Percentiles rank a stretch among this genome's conserved stretches.
Conservation (phyloP, 2,329 filamentous ascomycete genomes). For the Colletotrichum spinosum region DNA sequence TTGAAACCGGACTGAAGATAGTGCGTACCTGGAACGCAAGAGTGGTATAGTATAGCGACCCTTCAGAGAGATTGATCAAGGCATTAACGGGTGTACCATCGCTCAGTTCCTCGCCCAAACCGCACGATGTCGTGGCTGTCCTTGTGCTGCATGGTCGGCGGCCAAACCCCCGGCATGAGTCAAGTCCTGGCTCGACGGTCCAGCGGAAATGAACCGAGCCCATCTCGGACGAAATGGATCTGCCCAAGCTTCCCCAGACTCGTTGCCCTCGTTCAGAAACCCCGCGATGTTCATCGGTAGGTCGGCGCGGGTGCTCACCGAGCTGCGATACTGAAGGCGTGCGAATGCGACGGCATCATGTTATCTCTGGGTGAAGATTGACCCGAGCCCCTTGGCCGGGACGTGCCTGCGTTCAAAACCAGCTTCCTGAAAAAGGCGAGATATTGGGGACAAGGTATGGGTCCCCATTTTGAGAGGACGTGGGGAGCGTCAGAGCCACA, state of each 20-base stretch:
- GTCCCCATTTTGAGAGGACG: slow-evolving; percentile 20
- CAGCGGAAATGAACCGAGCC: slow-evolving; percentile 37
- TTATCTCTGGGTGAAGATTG: slow-evolving; percentile 33
- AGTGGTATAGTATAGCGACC: no score
- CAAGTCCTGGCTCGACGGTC: slow-evolving; percentile 21
- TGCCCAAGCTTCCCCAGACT: slow-evolving; percentile 38
- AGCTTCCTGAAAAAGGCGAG: slow-evolving; percentile 29
- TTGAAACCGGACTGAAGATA: no score
- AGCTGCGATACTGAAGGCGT: slow-evolving; percentile 3
- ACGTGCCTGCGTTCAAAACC: slow-evolving; percentile 35
- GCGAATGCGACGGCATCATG: slow-evolving; percentile 16
- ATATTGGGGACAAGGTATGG: slow-evolving; percentile 21
- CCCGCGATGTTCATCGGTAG: slow-evolving; percentile 28
- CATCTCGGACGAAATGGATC: slow-evolving; percentile 29
- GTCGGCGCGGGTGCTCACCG: slow-evolving; percentile 22
- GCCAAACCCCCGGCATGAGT: slow-evolving; percentile 27
- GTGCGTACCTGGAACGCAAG: no score
- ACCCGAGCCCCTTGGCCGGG: slow-evolving; percentile 27
- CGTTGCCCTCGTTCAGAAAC: slow-evolving; percentile 12
- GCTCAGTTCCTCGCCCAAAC: slow-evolving; percentile 27
- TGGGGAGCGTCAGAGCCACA: slow-evolving; percentile 32
- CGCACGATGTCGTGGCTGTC: slow-evolving; percentile 6
- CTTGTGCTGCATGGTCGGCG: slow-evolving; percentile 4
- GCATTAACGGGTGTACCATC: slow-evolving; percentile 14
- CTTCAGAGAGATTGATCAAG: slow-evolving; percentile 2